phyloP scores from a whole-genome alignment of 768 basidiomycete genomes.

The Agaricus bisporus region DNA sequence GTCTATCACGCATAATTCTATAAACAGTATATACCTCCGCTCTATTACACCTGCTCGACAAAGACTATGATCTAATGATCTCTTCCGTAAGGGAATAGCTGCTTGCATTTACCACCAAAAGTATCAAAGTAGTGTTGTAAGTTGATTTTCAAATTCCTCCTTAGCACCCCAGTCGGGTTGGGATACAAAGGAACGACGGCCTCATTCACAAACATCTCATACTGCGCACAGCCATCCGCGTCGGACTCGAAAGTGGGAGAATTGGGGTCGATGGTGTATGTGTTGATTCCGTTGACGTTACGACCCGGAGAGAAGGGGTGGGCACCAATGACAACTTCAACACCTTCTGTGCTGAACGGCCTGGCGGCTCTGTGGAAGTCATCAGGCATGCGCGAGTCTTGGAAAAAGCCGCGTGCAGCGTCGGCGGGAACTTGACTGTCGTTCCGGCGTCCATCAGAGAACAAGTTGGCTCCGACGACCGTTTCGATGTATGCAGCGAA shows the following conservation, averaged over 20 bases:
- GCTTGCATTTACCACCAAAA: background rate
- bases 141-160: slow-evolving; percentile 10
- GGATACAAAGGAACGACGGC: slow-evolving; percentile 15
- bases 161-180: slow-evolving; percentile 15
- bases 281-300: slow-evolving; percentile 11
- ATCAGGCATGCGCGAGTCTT: slow-evolving; percentile 13
- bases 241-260: slow-evolving; percentile 8
- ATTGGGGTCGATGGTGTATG: slow-evolving; percentile 12
- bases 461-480: slow-evolving; percentile 14
- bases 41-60: too few relatives aligned
- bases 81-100: slow-evolving; percentile 13
- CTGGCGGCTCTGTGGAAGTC: slow-evolving; percentile 12
- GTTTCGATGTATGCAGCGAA: slow-evolving; percentile 14
- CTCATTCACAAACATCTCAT: slow-evolving; percentile 13
- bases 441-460: slow-evolving; percentile 15
- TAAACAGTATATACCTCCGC: too few relatives aligned
- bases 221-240: slow-evolving; percentile 9
- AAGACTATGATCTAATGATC: too few relatives aligned
- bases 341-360: slow-evolving; percentile 2
- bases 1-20: too few relatives aligned
- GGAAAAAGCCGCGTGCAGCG: slow-evolving; percentile 16
- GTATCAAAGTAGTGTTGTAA: slow-evolving; percentile 9
- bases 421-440: slow-evolving; percentile 11
- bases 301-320: slow-evolving; percentile 14
- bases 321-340: background rate